These are phyloP conservation scores for Astrothelium subdiscretum DNA, from an alignment of 495 filamentous ascomycete genomes.

Conservation along the genomic window DNA sequence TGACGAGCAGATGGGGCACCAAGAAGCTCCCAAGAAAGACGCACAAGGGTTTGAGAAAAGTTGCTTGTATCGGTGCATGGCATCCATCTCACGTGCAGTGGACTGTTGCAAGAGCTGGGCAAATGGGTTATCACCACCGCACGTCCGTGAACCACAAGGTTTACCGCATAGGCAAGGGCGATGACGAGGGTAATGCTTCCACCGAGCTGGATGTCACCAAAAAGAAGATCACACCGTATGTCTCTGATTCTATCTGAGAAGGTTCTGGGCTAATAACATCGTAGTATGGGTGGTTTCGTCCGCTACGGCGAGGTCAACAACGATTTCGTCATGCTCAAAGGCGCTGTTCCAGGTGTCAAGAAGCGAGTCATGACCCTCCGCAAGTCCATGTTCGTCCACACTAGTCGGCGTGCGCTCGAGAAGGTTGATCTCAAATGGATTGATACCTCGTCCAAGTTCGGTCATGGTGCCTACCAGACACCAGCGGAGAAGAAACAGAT, in stretches of 20 bases:
- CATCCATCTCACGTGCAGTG: conserved; percentile 99
- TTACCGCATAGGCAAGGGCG: conserved; percentile 92
- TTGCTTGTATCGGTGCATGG: conserved; percentile 99
- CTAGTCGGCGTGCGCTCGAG: conserved; percentile 85
- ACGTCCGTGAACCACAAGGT: conserved; percentile 99
- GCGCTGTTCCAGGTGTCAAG: conserved; percentile 94
- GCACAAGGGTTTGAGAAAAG: conserved; percentile 99
- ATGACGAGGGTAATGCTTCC: conserved; percentile 77
- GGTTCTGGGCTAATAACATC: conserved; percentile 27
- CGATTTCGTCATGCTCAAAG: conserved; percentile 98
- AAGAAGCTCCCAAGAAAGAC: conserved; percentile 99
- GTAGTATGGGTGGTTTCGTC: conserved; percentile 94
- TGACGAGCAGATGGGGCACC: conserved; percentile 96
- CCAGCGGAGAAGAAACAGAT: conserved; percentile 89
- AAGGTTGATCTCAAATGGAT: conserved; percentile 99
- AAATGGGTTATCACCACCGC: conserved; percentile 99
- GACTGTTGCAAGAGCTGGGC: conserved; percentile 99
- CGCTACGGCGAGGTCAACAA: conserved; percentile 99
- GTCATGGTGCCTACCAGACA: conserved; percentile 99
- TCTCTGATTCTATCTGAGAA: conserved; percentile 23
- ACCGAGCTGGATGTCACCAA: conserved; percentile 96
- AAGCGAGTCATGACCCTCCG: conserved; percentile 98
- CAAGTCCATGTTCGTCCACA: conserved; percentile 98
- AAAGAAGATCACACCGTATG: conserved; percentile 99
- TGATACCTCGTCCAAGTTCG: conserved; percentile 99